Evolutionary conservation across 140 eudicot genomes (phyloP), one percentile per base, ranked within the genome.

Genomic region (Anethum foeniculum): DNA sequence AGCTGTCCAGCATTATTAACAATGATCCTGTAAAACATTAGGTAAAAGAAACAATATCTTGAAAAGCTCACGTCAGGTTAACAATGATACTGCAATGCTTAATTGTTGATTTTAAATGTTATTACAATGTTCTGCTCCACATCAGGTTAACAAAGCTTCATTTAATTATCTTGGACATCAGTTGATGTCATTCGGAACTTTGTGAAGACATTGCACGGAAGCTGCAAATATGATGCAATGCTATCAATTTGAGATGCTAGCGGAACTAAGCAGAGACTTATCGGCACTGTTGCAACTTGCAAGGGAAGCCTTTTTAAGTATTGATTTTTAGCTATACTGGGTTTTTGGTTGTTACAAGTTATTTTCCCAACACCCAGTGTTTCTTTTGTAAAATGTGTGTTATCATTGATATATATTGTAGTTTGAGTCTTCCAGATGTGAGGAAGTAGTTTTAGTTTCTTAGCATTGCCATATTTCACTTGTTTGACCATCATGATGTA

Each of bases 361-460:
- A 19, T 19, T 21, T 19, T 5, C 49, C 47, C 47, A 8, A 71
- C 23, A 38, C 23, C 43, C 11, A 1, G 2, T 71, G 14, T 71
- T 38, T 9, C 30, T 71, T 41, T 21, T 39, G 44, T n/a, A 25
- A 4, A 39, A 5, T 21, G 28, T 73, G 15, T n/a, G 12, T 39
- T 39, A 36, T 38, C 47, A 41, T 21, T 23, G 13, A 7, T 11
- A 9, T 3, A 36, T 21, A 5, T 39, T 23, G 3, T 72, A 39
- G 30, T 72, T 72, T 0, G 34, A 41, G 77, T n/a, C 69, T 60
- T 60, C 69, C 34, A 60, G 51, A 72, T 71, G 46, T 21, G 76
- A 73, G 77, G 77, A 73, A 73, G 77, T 36, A 32, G 7, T 32
- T 16, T 28, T 71, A 46, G 52, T 73, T 73, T 73, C 48, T 38